A percentile compares a stretch with the other conserved stretches of the same genome.
These are phyloP conservation scores for Pythium dissimile DNA, from an alignment of 352 stramenopile genomes.

Conservation along the genomic window DNA sequence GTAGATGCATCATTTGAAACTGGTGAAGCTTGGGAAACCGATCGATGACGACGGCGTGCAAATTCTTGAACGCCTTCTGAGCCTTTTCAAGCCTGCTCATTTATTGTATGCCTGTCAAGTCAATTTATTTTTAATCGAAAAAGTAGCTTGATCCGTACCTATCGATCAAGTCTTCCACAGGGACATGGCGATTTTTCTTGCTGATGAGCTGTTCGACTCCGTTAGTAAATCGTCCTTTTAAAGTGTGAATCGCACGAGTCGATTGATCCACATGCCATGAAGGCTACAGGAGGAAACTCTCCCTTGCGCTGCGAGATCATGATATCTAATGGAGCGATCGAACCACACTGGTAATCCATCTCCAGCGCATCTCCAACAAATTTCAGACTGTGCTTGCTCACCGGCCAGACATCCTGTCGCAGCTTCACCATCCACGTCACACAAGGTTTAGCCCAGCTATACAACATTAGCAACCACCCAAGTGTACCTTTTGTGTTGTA, in stretches of 20 bases:
- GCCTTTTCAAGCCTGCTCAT: slow-evolving; percentile 40
- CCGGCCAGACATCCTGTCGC: slow-evolving; percentile 53
- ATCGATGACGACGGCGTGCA: slow-evolving; percentile 48
- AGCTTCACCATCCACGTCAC: slow-evolving; percentile 12
- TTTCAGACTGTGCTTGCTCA: slow-evolving; percentile 6
- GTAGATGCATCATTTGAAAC: slow-evolving; percentile 45
- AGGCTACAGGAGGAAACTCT: slow-evolving; percentile 63
- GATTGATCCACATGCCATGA: slow-evolving; percentile 38
- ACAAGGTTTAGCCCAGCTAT: too few relatives aligned
- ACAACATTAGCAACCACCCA: too few relatives aligned
- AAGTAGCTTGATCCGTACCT: too few relatives aligned
- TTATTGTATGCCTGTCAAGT: too few relatives aligned
- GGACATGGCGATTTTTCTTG: slow-evolving; percentile 31
- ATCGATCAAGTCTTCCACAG: slow-evolving; percentile 37
- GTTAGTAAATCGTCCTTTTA: too few relatives aligned
- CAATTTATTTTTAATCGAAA: too few relatives aligned
- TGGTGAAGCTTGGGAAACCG: slow-evolving; percentile 40
- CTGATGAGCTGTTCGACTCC: slow-evolving; percentile 48
- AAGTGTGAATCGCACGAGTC: too few relatives aligned
- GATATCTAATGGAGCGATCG: slow-evolving; percentile 36
- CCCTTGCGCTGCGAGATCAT: slow-evolving; percentile 77
- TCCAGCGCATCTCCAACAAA: neutral
- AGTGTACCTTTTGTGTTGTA: slow-evolving; percentile 48
- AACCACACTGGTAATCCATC: neutral
- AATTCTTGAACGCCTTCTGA: slow-evolving; percentile 55